phyloP scores from a whole-genome alignment of 2,329 filamentous ascomycete species.

The Nectriaceae sp. region DNA sequence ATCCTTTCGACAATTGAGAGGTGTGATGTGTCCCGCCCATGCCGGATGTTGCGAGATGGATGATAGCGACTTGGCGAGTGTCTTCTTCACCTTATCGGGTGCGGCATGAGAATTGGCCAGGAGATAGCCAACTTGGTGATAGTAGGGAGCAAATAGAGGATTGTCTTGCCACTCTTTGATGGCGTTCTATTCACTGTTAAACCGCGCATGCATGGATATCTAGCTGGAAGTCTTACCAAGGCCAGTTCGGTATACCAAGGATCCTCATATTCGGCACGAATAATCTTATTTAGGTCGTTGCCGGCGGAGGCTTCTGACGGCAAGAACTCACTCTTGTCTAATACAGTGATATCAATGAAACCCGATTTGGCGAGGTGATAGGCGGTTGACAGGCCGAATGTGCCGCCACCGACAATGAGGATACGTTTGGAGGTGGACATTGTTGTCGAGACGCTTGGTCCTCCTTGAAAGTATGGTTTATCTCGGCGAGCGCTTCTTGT shows the following conservation, averaged over 20 bases:
- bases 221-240: conserved; percentile 38
- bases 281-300: conserved; percentile 62
- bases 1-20: conserved; percentile 41
- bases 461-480: background rate
- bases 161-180: conserved; percentile 49
- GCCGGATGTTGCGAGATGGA: conserved; percentile 39
- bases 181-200: conserved; percentile 38
- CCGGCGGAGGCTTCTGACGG: conserved; percentile 45
- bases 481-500: background rate
- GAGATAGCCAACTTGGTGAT: conserved; percentile 40
- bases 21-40: conserved; percentile 40
- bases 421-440: background rate
- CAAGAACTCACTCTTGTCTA: conserved; percentile 24
- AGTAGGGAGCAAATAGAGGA: conserved; percentile 54
- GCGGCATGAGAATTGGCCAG: conserved; percentile 49
- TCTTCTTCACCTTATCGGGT: conserved; percentile 46
- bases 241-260: conserved; percentile 55
- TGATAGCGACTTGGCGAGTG: conserved; percentile 37
- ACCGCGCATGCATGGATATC: too few relatives aligned
- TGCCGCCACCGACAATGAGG: conserved; percentile 33
- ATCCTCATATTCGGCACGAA: conserved; percentile 59
- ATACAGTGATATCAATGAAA: conserved; percentile 37
- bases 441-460: background rate
- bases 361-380: conserved; percentile 26
- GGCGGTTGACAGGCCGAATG: conserved; percentile 33